A percentile compares a stretch with the other conserved stretches of the same genome.
phyloP scores from a whole-genome alignment of 1,139 yeast species.

The Magnusiomyces fungicola region DNA sequence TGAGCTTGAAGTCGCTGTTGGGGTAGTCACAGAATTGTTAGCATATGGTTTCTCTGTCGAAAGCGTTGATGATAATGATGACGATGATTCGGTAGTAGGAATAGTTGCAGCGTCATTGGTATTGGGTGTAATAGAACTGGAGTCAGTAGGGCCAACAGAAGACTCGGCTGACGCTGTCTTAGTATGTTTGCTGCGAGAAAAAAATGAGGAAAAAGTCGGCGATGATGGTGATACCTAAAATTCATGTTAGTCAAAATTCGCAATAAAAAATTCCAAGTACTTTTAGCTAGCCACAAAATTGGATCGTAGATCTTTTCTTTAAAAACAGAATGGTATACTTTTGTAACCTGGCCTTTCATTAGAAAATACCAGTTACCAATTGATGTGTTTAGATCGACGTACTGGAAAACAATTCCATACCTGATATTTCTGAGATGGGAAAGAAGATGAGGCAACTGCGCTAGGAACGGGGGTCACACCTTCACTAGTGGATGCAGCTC shows the following conservation, averaged over 20 bases:
- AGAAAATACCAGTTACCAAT: too few relatives aligned
- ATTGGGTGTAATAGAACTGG: not conserved
- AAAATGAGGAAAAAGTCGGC: conserved; percentile 39
- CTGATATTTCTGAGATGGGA: not conserved
- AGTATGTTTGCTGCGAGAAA: conserved; percentile 50
- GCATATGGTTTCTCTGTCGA: not conserved
- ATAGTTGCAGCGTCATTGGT: not conserved
- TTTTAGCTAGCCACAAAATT: too few relatives aligned
- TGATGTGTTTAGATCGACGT: too few relatives aligned
- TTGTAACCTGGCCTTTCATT: too few relatives aligned
- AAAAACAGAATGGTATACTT: too few relatives aligned
- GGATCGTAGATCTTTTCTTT: too few relatives aligned
- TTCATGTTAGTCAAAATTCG: too few relatives aligned
- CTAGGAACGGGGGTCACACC: not conserved
- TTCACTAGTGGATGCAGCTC: not conserved
- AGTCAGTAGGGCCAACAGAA: conserved; percentile 21
- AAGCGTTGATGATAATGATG: not conserved
- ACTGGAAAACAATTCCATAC: not conserved
- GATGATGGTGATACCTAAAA: conserved; percentile 34
- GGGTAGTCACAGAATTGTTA: not conserved
- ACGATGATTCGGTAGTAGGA: not conserved
- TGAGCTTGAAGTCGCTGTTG: not conserved
- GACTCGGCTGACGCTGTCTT: conserved; percentile 53
- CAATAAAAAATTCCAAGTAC: too few relatives aligned
- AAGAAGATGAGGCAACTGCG: not conserved